These are phyloP conservation scores for Cadophora gregata DNA, from an alignment of 2,329 filamentous ascomycete species.

Conservation along the genomic window DNA sequence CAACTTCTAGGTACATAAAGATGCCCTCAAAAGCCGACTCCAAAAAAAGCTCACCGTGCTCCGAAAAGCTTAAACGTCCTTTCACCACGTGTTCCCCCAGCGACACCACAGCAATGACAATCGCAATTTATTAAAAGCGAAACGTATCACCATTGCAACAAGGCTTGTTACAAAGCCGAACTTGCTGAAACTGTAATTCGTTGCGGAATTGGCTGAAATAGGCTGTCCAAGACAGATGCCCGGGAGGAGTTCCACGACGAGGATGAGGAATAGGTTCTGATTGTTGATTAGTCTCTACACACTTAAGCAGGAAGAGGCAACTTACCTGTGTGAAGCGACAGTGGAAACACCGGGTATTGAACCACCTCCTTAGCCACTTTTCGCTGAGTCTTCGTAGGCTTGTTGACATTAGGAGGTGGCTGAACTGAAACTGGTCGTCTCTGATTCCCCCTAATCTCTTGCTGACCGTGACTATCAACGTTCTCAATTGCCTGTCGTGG, in stretches of 20 bases:
- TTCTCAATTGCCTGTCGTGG: no score
- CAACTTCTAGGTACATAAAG: no score
- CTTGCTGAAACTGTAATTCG: not conserved
- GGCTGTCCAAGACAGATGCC: not conserved
- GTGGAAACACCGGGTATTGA: not conserved
- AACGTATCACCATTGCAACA: not conserved
- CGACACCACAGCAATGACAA: no score
- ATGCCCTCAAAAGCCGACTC: no score
- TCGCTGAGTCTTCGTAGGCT: not conserved
- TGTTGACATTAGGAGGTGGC: no score
- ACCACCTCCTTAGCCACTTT: not conserved
- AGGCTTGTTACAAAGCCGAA: not conserved
- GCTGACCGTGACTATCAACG: no score
- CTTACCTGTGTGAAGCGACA: not conserved
- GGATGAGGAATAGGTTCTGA: not conserved
- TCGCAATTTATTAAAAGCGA: not conserved
- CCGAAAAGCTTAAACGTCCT: no score
- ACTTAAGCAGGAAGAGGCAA: not conserved
- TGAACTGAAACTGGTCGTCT: no score
- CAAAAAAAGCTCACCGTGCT: no score
- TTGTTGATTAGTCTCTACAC: not conserved
- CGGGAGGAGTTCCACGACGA: not conserved
- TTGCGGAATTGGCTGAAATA: not conserved
- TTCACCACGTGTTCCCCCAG: no score
- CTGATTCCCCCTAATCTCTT: no score